Conservation (phyloP, 306 rosid genomes). For the Cucumis cinereus region DNA sequence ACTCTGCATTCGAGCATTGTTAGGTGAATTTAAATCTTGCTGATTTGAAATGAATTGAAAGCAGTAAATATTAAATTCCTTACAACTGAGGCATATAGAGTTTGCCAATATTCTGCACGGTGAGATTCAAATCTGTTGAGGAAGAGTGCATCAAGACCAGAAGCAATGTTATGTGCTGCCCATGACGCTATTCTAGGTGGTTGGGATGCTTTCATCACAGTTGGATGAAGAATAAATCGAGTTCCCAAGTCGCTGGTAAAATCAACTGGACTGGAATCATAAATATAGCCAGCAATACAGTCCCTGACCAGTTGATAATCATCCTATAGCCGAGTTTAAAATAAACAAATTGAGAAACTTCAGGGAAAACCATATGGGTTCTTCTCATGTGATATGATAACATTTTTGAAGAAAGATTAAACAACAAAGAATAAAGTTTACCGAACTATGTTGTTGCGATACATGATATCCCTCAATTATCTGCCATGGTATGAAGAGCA, state of each 20-base stretch:
- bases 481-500: conserved; percentile 25
- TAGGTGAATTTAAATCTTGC: neutral
- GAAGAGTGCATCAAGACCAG: conserved; percentile 85
- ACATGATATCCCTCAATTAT: conserved; percentile 52
- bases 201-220: conserved; percentile 55
- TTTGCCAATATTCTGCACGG: conserved; percentile 93
- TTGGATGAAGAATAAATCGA: conserved; percentile 68
- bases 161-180: conserved; percentile 64
- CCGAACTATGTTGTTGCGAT: conserved; percentile 41
- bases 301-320: conserved; percentile 67
- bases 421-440: conserved; percentile 22
- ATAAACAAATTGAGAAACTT: neutral
- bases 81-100: conserved; percentile 75
- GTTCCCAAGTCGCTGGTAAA: conserved; percentile 90
- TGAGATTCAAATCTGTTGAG: conserved; percentile 78
- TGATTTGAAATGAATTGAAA: neutral
- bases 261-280: conserved; percentile 96
- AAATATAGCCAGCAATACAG: conserved; percentile 71
- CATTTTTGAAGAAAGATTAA: neutral
- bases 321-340: conserved; percentile 25
- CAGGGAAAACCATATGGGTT: neutral
- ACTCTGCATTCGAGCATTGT: conserved; percentile 41
- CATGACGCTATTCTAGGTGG: conserved; percentile 75
- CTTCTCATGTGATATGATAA: neutral
- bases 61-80: conserved; percentile 15